phyloP scores from a whole-genome alignment of 129 eudicot species.

The Saussurea involucrata region DNA sequence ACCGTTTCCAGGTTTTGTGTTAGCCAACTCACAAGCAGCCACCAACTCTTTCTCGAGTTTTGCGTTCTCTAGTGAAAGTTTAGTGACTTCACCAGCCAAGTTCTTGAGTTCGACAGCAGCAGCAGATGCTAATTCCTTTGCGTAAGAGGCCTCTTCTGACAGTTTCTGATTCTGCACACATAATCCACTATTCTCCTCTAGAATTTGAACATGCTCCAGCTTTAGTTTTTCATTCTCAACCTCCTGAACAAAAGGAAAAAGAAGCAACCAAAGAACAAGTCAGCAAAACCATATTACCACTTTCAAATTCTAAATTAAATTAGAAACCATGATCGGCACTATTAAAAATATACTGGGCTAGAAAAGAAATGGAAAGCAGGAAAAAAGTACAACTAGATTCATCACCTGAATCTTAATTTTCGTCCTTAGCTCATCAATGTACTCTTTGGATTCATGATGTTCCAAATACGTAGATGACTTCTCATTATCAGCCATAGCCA shows the following conservation, averaged over 20 bases:
- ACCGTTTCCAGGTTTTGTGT: conserved; percentile 48
- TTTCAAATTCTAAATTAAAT: not conserved
- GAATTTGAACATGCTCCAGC: conserved; percentile 66
- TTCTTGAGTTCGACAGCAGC: conserved; percentile 95
- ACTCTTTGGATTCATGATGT: conserved; percentile 47
- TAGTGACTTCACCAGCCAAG: conserved; percentile 92
- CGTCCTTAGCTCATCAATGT: conserved; percentile 59
- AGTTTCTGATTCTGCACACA: conserved; percentile 88
- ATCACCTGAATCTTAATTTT: conserved; percentile 81
- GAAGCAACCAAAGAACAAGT: conserved; percentile 4
- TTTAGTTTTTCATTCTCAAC: conserved; percentile 81
- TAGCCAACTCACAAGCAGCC: conserved; percentile 59
- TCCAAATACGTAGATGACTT: conserved; percentile 33
- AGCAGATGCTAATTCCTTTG: conserved; percentile 97
- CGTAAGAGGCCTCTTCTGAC: conserved; percentile 98
- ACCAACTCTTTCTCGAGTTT: conserved; percentile 83
- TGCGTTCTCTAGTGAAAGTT: conserved; percentile 74
- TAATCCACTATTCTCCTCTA: conserved; percentile 90
- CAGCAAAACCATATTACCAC: conserved; percentile 12
- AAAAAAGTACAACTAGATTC: not conserved
- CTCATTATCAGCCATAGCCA: conserved; percentile 48
- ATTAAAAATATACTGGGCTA: not conserved
- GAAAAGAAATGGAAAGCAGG: not conserved
- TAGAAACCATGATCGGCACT: not conserved
- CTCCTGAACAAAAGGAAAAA: conserved; percentile 51